phyloP scores from a whole-genome alignment of 2,329 filamentous ascomycete genomes.

The Graphilbum sp. region DNA sequence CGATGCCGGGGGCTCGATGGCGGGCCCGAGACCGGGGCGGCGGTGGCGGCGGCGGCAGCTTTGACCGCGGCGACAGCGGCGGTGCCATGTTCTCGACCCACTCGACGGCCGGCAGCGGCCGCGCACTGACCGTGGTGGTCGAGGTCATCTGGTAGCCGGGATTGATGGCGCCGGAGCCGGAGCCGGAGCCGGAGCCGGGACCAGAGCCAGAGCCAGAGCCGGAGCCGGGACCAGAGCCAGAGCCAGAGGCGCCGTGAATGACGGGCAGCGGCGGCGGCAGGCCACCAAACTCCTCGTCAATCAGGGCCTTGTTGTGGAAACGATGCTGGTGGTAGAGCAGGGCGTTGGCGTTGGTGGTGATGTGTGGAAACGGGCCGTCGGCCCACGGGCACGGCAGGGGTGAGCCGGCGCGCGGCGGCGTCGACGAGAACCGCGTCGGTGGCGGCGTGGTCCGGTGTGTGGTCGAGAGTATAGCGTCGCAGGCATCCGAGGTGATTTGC shows the following conservation, averaged over 20 bases:
- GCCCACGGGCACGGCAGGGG: constrained; percentile 4
- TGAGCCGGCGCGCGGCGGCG: neutral
- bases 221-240: too few relatives aligned
- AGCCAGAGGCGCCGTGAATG: constrained; percentile 2
- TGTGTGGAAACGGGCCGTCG: constrained; percentile 6
- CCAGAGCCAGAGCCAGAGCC: too few relatives aligned
- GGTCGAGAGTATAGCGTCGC: constrained; percentile 5
- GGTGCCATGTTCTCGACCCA: too few relatives aligned
- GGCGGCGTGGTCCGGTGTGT: neutral
- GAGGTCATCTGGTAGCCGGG: constrained; percentile 2
- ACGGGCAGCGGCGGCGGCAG: neutral
- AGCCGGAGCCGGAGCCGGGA: too few relatives aligned
- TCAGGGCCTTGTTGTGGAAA: constrained; percentile 8
- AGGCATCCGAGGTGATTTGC: constrained; percentile 22
- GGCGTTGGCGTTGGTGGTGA: constrained; percentile 1
- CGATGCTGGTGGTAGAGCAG: constrained; percentile 1
- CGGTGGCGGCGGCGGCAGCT: too few relatives aligned
- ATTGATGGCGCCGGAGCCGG: too few relatives aligned
- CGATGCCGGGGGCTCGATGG: too few relatives aligned
- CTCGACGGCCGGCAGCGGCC: neutral
- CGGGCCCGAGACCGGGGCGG: too few relatives aligned
- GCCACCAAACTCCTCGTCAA: neutral
- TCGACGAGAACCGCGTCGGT: neutral
- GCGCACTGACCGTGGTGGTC: constrained; percentile 5
- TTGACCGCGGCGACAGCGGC: too few relatives aligned